Base-by-base conservation (phyloP, 257 asterid species). In the Nicotiana undulata region DNA sequence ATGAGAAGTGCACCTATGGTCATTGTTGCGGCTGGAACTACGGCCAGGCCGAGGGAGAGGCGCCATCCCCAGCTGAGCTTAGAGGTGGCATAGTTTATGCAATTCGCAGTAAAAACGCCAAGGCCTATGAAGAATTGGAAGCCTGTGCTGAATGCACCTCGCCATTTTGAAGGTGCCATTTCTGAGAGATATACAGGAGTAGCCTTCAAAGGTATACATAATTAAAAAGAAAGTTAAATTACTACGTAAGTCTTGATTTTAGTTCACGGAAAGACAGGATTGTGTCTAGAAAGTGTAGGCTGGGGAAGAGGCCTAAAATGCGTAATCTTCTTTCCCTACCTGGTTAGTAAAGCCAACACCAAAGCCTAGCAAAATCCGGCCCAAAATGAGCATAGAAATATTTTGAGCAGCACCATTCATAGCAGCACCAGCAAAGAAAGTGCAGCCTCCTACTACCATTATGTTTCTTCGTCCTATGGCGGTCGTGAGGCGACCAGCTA, bases 61-160 rank as follows among this genome's bases (percentile, higher is more conserved):
- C 97, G 84, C 98, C 98, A 92, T 4, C 98, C 98, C 92, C 92
- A 90, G 55, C 91, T 20, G 26, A 84, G 68, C 18, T 24, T 26
- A 44, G 82, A 32, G 1, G 82, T 65, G 63, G 59, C 86, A 18
- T 20, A 84, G 29, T 81, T 81, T 20, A 81, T 26, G 63, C 80
- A 76, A 29, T 46, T 59, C 6, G 72, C 80, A 20, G 53, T 37
- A 4, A 84, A 22, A 6, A 81, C 77, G 0, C 84, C 82, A 4
- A 77, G 8, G 49, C 74, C 82, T 9, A 77, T 31, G 80, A 81
- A 84, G 22, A 81, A 67, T 10, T 81, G 82, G 68, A 84, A 84
- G 16, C 63, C 83, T 2, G 78, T 77, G 80, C 58, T 81, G 77
- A 84, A 81, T 66, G 87, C 85, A 28, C 81, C 83, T 5, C 85